phyloP scores from a whole-genome alignment of 2,329 filamentous ascomycete genomes.

The Tetracladium maxilliforme region DNA sequence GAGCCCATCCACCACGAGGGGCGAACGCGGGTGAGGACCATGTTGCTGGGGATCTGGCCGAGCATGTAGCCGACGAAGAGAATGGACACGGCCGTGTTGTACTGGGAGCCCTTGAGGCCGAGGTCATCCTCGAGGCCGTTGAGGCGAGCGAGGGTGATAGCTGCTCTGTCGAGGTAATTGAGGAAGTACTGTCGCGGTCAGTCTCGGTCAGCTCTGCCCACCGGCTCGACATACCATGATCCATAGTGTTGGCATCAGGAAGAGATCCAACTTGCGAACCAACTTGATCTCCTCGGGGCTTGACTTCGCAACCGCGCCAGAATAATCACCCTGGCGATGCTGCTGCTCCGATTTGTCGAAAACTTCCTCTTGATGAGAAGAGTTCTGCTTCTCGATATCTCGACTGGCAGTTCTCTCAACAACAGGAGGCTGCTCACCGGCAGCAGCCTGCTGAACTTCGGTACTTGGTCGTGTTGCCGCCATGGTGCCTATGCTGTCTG shows the following conservation, averaged over 20 bases:
- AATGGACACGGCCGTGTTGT: conserved; percentile 12
- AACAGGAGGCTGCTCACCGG: too few relatives aligned
- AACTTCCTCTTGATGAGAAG: too few relatives aligned
- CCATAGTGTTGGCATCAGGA: conserved; percentile 23
- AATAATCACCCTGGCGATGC: too few relatives aligned
- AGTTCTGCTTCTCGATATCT: too few relatives aligned
- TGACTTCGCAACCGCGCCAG: conserved; percentile 16
- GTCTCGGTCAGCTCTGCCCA: too few relatives aligned
- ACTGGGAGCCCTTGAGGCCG: conserved; percentile 21
- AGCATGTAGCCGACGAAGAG: conserved; percentile 30
- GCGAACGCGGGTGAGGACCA: conserved; percentile 30
- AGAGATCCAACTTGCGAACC: conserved; percentile 19
- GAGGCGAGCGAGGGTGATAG: conserved; percentile 7
- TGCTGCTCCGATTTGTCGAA: too few relatives aligned
- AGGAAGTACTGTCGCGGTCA: too few relatives aligned
- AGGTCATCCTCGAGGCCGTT: conserved; percentile 8
- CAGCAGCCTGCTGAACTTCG: too few relatives aligned
- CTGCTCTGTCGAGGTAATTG: conserved; percentile 18
- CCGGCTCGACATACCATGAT: conserved; percentile 17
- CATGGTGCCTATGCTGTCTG: too few relatives aligned
- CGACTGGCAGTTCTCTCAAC: too few relatives aligned
- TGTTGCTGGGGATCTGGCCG: conserved; percentile 32
- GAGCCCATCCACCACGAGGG: conserved; percentile 16
- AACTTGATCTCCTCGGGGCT: conserved; percentile 18
- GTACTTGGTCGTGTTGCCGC: too few relatives aligned